Evolutionary conservation across 2,329 filamentous ascomycete species (phyloP).

Genomic region (Ophiostoma triangulosporum): DNA sequence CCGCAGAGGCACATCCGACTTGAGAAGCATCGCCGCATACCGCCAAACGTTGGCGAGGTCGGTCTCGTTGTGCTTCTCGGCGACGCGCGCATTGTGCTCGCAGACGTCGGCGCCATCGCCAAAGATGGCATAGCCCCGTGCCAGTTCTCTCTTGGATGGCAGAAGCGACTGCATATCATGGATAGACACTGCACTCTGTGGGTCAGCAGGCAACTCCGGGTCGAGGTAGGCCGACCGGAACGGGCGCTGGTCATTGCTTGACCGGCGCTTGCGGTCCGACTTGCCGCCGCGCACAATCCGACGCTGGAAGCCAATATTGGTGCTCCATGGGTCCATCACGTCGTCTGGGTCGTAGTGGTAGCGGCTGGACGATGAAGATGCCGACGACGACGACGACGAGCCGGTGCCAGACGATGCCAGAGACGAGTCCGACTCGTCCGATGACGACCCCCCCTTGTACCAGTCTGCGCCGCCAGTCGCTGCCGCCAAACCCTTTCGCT

Average conservation of each 20-base stretch:
- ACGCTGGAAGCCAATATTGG: constrained; percentile 34
- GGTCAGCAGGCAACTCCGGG: constrained; percentile 15
- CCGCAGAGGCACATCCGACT: constrained; percentile 60
- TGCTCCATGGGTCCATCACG: constrained; percentile 12
- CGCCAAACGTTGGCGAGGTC: constrained; percentile 77
- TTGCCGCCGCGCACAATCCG: constrained; percentile 34
- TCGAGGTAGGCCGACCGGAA: constrained; percentile 9
- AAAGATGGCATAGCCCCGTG: constrained; percentile 69
- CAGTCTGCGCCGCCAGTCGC: constrained; percentile 23
- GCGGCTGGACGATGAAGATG: neutral
- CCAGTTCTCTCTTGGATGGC: constrained; percentile 68
- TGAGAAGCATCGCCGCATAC: constrained; percentile 63
- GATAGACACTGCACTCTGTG: constrained; percentile 61
- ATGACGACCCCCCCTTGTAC: neutral
- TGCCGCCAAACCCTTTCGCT: constrained; percentile 34
- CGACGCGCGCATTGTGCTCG: constrained; percentile 67
- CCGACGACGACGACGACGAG: neutral
- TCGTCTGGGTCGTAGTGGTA: constrained; percentile 1
- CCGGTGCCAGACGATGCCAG: neutral
- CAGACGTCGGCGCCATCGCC: constrained; percentile 73
- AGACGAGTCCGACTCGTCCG: constrained; percentile 27
- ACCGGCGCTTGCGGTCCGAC: constrained; percentile 19
- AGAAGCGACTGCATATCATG: constrained; percentile 56
- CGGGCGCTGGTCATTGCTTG: constrained; percentile 2
- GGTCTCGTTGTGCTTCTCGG: constrained; percentile 52